Percentiles rank a stretch among this genome's conserved stretches.
phyloP scores from a whole-genome alignment of 108 stramenopile genomes.

The Nitzschia palea region DNA sequence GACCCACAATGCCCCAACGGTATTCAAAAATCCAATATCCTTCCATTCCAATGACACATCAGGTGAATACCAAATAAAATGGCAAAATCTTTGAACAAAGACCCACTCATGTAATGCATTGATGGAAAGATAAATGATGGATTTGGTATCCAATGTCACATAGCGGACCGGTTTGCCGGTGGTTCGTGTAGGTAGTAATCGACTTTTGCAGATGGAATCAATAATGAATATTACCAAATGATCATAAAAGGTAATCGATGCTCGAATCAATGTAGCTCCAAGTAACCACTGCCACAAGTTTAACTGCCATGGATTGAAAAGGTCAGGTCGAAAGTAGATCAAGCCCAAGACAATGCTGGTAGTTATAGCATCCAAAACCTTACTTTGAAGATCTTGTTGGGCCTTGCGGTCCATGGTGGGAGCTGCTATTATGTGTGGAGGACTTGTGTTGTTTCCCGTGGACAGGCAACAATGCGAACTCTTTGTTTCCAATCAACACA shows the following conservation, averaged over 20 bases:
- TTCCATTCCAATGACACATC: constrained; percentile 36
- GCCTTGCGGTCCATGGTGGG: constrained; percentile 14
- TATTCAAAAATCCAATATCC: constrained; percentile 64
- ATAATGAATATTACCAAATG: constrained; percentile 60
- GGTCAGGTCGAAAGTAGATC: constrained; percentile 46
- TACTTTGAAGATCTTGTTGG: constrained; percentile 33
- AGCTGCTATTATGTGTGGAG: too few species aligned
- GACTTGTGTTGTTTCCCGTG: background rate
- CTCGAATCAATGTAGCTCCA: constrained; percentile 51
- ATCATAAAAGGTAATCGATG: constrained; percentile 65
- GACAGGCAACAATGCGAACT: background rate
- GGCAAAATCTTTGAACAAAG: constrained; percentile 76
- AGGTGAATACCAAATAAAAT: constrained; percentile 58
- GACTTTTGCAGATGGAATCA: constrained; percentile 40
- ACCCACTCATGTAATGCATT: constrained; percentile 84
- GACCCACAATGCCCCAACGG: constrained; percentile 64
- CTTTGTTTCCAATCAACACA: too few species aligned
- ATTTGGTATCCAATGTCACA: constrained; percentile 51
- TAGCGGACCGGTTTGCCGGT: constrained; percentile 51
- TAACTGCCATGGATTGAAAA: constrained; percentile 65
- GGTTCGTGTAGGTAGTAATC: constrained; percentile 64
- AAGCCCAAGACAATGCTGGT: constrained; percentile 35
- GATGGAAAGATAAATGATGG: constrained; percentile 65
- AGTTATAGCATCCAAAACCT: constrained; percentile 47
- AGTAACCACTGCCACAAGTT: constrained; percentile 42